Evolutionary conservation across 2,329 filamentous ascomycete genomes (phyloP).

Genomic region (Phyllosticta ampelicida): DNA sequence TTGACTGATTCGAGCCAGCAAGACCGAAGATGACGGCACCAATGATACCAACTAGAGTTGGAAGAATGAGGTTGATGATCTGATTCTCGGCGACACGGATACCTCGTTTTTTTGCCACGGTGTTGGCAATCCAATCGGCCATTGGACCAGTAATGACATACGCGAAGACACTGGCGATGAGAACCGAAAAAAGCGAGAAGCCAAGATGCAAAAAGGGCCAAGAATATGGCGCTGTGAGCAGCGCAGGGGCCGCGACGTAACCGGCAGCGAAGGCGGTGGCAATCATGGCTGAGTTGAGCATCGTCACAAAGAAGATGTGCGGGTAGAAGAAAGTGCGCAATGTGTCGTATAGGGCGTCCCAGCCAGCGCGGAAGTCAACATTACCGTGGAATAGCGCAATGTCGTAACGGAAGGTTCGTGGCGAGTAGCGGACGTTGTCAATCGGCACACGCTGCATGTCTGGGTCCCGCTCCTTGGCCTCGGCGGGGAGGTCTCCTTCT

Average conservation of each 20-base stretch:
- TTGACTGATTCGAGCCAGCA: conserved; percentile 14
- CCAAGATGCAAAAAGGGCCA: conserved; percentile 5
- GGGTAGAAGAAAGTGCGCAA: conserved; percentile 21
- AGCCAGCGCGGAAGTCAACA: conserved; percentile 17
- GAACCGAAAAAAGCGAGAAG: conserved; percentile 10
- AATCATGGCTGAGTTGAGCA: conserved; percentile 22
- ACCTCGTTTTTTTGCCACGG: conserved; percentile 16
- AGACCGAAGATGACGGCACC: conserved; percentile 20
- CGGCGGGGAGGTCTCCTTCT: conserved; percentile 11
- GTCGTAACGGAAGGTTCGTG: conserved; percentile 17
- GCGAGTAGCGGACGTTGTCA: conserved; percentile 4
- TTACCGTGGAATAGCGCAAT: conserved; percentile 16
- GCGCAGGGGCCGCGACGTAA: conserved; percentile 1
- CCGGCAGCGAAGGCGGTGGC: conserved; percentile 17
- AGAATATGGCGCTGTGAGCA: conserved; percentile 2
- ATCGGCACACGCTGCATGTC: not conserved
- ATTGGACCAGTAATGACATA: conserved; percentile 17
- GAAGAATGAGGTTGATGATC: conserved; percentile 19
- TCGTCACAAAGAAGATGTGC: conserved; percentile 22
- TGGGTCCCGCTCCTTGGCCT: conserved; percentile 1
- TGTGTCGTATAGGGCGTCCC: conserved; percentile 19
- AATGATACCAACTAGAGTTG: conserved; percentile 16
- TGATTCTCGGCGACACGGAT: conserved; percentile 20
- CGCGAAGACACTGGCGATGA: conserved; percentile 15
- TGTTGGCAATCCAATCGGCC: conserved; percentile 19